A percentile compares a stretch with the other conserved stretches of the same genome.
Conservation (phyloP, 1,284 basidiomycete genomes). For the Bothia castanella region DNA sequence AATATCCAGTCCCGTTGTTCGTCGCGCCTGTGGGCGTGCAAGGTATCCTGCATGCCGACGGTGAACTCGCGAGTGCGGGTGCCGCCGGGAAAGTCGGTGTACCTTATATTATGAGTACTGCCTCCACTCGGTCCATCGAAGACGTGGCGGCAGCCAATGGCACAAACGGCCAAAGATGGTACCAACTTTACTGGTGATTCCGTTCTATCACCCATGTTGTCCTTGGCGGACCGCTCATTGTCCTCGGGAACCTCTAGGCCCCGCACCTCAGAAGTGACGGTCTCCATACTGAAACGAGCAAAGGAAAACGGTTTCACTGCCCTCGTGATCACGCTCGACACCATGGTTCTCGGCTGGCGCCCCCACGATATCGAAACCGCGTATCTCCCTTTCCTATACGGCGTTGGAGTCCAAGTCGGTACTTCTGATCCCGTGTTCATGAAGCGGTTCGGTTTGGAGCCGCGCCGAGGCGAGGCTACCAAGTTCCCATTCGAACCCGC, state of each 20-base stretch:
- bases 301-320: constrained; percentile 62
- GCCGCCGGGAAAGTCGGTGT: constrained; percentile 52
- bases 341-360: constrained; percentile 64
- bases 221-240: background rate
- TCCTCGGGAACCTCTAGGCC: background rate
- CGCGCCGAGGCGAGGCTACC: background rate
- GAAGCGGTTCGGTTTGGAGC: constrained; percentile 21
- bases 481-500: background rate
- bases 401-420: constrained; percentile 56
- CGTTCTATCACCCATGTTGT: background rate
- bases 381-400: constrained; percentile 62
- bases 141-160: constrained; percentile 50
- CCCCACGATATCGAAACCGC: constrained; percentile 58
- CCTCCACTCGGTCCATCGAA: constrained; percentile 53
- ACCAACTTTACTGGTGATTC: constrained; percentile 57
- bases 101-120: constrained; percentile 56
- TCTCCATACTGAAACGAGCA: constrained; percentile 52
- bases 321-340: constrained; percentile 69
- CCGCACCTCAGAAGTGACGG: constrained; percentile 21
- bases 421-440: constrained; percentile 71
- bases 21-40: constrained; percentile 59
- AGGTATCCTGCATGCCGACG: constrained; percentile 52
- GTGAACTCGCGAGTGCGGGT: constrained; percentile 50
- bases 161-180: constrained; percentile 45
- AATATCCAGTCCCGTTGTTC: constrained; percentile 45